A percentile compares a stretch with the other conserved stretches of the same genome.
phyloP scores from a whole-genome alignment of 306 rosid species.

The Leucaena leucocephala region DNA sequence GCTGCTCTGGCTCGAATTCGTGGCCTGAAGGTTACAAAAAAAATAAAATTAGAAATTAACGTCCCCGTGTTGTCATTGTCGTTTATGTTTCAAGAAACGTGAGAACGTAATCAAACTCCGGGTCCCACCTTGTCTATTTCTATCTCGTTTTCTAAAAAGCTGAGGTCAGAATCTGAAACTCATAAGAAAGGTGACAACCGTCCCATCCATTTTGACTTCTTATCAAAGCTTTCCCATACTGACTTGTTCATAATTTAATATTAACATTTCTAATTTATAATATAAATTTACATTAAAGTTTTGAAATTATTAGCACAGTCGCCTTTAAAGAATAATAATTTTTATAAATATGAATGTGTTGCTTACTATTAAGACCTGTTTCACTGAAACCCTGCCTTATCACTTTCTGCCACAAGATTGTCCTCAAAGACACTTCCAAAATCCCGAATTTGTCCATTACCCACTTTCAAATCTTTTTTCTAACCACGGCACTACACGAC shows the following conservation, averaged over 20 bases:
- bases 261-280: neutral
- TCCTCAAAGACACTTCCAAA: conserved; percentile 54
- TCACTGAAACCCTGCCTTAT: conserved; percentile 37
- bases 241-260: neutral
- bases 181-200: conserved; percentile 43
- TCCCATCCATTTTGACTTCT: conserved; percentile 60
- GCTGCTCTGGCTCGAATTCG: conserved; percentile 84
- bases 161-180: conserved; percentile 31
- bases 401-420: conserved; percentile 23
- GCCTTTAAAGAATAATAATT: neutral
- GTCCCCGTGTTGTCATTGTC: neutral
- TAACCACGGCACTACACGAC: conserved; percentile 28
- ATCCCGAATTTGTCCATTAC: conserved; percentile 46
- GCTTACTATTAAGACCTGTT: neutral
- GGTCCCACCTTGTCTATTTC: neutral
- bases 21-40: conserved; percentile 45
- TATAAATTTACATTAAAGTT: neutral
- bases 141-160: neutral
- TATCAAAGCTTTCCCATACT: neutral
- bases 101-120: conserved; percentile 41
- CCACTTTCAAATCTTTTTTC: conserved; percentile 19
- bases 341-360: neutral
- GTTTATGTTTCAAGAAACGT: neutral
- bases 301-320: no score
- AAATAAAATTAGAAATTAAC: neutral